Evolutionary conservation across 1,284 basidiomycete genomes (phyloP), one percentile per base, ranked within the genome.

Genomic region (Erythrobasidium hasegawianum): DNA sequence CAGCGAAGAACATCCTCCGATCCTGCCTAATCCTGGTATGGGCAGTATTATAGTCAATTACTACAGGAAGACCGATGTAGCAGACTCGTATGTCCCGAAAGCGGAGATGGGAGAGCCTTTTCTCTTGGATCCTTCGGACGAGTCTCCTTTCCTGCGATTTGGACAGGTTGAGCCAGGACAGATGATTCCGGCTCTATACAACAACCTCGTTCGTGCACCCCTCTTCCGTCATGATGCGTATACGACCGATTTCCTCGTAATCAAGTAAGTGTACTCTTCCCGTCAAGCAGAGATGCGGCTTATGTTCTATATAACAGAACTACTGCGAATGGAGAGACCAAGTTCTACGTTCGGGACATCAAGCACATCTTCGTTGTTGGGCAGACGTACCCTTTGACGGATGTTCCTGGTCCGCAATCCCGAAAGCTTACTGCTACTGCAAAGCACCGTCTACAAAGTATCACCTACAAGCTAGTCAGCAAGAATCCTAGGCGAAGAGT

Each of bases 31-130:
- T 74, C 90, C 96, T 74, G 96, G 95, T 27, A 98, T 98, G 95
- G 95, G 95, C 9, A 95, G 89, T 72, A 86, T 92, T 27, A 83
- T 99, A 43, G 96, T 98, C 70, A 99, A 98, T 75, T 99, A 99
- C 77, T 99, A 98, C 78, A 86, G 96, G 54, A 98, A 98, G 80
- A 92, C 89, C 77, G 87, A 88, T 70, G 90, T 94, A 70, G 90
- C 90, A 74, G 95, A 99, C 75, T 91, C 96, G 57, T 83, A 89
- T 76, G 84, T 97, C 69, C 95, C 95, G 7, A 93, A 92, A 81
- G 90, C 88, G 70, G 94, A 97, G 69, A 84, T 97, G 53, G 95
- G 95, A 40, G 90, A 96, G 72, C 92, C 95, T 0, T 95, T 97
- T 73, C 87, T 99, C 56, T 84, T 99, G 38, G 94, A 98, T 75